These are phyloP conservation scores for Lactarius hengduanensis DNA, from an alignment of 768 basidiomycete genomes.

Conservation along the genomic window DNA sequence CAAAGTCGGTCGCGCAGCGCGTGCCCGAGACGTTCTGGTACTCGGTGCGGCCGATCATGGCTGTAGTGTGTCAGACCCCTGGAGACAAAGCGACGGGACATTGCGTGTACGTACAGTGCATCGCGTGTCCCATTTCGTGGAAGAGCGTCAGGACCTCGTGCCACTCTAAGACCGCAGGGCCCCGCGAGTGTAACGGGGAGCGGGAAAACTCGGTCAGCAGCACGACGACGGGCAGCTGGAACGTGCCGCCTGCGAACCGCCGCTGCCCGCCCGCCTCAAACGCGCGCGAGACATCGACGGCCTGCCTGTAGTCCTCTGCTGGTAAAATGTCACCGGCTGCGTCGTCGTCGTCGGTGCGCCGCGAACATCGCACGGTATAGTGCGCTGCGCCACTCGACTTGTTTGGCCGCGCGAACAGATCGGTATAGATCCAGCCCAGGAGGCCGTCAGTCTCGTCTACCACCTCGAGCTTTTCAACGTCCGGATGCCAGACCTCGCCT, in stretches of 20 bases:
- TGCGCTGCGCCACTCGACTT: slow-evolving; percentile 94
- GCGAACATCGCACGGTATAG: slow-evolving; percentile 94
- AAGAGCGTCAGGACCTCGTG: slow-evolving; percentile 92
- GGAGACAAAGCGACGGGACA: slow-evolving; percentile 1
- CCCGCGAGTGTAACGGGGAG: slow-evolving; percentile 51
- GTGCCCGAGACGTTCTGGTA: slow-evolving; percentile 98
- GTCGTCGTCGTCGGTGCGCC: slow-evolving; percentile 92
- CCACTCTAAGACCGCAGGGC: slow-evolving; percentile 81
- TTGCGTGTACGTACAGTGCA: slow-evolving; percentile 69
- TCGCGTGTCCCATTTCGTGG: slow-evolving; percentile 99
- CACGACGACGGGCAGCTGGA: slow-evolving; percentile 90
- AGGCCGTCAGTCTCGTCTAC: slow-evolving; percentile 84
- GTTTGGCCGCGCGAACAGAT: slow-evolving; percentile 79
- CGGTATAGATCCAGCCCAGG: slow-evolving; percentile 94
- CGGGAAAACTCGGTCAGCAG: slow-evolving; percentile 83
- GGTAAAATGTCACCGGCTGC: slow-evolving; percentile 55
- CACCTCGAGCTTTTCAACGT: slow-evolving; percentile 91
- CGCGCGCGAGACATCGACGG: slow-evolving; percentile 46
- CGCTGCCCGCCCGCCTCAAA: slow-evolving; percentile 66
- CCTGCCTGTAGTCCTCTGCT: slow-evolving; percentile 40
- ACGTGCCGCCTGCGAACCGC: slow-evolving; percentile 62
- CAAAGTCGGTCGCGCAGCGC: slow-evolving; percentile 96
- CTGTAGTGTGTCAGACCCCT: slow-evolving; percentile 47
- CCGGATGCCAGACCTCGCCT: slow-evolving; percentile 87
- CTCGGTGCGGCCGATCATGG: slow-evolving; percentile 96